Evolutionary conservation across 2,329 filamentous ascomycete species (phyloP), one percentile per base, ranked within the genome.

Genomic region (Aureobasidium sp.): DNA sequence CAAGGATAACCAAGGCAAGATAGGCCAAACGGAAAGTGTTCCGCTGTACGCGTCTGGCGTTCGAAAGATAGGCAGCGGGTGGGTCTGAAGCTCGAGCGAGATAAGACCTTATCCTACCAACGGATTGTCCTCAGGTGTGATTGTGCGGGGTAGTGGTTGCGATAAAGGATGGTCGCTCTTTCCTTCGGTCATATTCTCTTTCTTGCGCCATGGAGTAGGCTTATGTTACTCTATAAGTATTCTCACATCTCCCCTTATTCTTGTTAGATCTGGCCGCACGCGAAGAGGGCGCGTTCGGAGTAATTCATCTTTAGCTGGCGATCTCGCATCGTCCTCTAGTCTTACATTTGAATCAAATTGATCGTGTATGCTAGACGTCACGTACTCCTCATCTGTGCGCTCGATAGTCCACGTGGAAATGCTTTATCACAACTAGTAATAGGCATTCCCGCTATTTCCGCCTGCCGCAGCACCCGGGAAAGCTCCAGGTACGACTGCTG

Each of bases 381-480:
- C 47, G 3, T 50, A 29, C 25, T 4, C 25, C 25, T 25, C 29
- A 16, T 29, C 25, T 18, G 25, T 29, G 18, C 8, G 15, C 25
- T 50, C 47, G 25, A 6, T 29, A 27, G 33, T 36, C 7, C 13
- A 29, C 6, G 25, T 29, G n/a, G n/a, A n/a, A n/a, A 29, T 33
- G 23, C 45, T 48, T 27, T 23, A 16, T 15, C 27, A 2, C 7
- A 20, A 23, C 43, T 51, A 62, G 38, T 63, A 63, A n/a, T 63
- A 63, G 16, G 59, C 48, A 53, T 33, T 63, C 1, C 47, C 59
- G 11, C 48, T 36, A 11, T 9, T 38, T 16, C n/a, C 48, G 7
- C 23, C 48, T 27, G 25, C 7, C 4, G 47, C 74, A 0, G 81
- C 81, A 10, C 84, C 85, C 5, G 87, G 85, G 69, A 86, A 89